Evolutionary conservation across 352 stramenopile genomes (phyloP).

Genomic region (Globisporangium yorkense): DNA sequence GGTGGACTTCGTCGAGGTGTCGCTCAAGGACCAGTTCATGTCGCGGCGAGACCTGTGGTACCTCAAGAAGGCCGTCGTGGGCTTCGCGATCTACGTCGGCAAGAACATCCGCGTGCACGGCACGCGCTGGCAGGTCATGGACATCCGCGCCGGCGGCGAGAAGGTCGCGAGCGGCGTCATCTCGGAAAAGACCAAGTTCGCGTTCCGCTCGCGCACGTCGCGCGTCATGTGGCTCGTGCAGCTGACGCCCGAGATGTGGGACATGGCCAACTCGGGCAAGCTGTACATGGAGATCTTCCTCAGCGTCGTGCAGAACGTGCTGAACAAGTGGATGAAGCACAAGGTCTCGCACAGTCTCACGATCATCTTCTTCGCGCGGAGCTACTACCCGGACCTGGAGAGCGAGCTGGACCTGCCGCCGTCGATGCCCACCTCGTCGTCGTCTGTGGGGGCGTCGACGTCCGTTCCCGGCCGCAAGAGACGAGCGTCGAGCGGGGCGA

Average conservation of each 20-base stretch:
- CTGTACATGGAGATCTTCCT: constrained; percentile 91
- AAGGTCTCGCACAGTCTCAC: constrained; percentile 90
- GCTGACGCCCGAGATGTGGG: constrained; percentile 93
- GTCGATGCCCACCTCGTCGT: background rate
- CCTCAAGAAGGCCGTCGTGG: constrained; percentile 61
- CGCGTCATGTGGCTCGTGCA: constrained; percentile 98
- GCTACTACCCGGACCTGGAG: constrained; percentile 82
- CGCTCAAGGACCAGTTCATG: constrained; percentile 90
- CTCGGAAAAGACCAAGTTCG: constrained; percentile 95
- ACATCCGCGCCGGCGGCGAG: constrained; percentile 81
- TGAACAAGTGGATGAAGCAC: constrained; percentile 89
- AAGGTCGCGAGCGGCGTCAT: constrained; percentile 92
- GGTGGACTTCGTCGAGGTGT: constrained; percentile 88
- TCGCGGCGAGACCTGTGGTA: constrained; percentile 90
- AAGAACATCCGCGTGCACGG: constrained; percentile 75
- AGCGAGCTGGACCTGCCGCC: constrained; percentile 23
- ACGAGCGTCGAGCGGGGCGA: constrained; percentile 9
- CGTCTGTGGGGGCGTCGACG: background rate
- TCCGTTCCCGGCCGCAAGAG: constrained; percentile 3
- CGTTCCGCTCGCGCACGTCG: constrained; percentile 91
- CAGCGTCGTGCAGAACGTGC: constrained; percentile 64
- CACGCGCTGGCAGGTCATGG: constrained; percentile 83
- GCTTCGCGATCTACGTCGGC: constrained; percentile 66
- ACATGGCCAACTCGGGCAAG: constrained; percentile 85
- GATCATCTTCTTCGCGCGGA: constrained; percentile 90